Evolutionary conservation across 2,329 filamentous ascomycete species (phyloP), one percentile per base, ranked within the genome.

Genomic region (Fusarium falciforme): DNA sequence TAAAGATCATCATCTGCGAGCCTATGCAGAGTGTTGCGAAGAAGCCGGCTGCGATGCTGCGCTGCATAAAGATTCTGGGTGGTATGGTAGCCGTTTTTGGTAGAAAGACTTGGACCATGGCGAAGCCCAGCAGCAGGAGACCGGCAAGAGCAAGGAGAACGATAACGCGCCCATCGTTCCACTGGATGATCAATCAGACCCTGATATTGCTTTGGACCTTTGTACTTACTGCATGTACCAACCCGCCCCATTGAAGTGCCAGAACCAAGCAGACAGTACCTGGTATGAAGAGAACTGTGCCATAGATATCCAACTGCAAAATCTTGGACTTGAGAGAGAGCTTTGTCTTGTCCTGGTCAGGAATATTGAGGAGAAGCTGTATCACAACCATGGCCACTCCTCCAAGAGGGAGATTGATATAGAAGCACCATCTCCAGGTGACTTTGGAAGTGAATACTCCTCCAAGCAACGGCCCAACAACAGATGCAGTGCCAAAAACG

Each of bases 261-360:
- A 88, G 75, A 1, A 87, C 67, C 4, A 87, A 78, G 66, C 84
- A 87, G 42, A 86, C 77, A 9, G 83, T 82, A 6, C 84, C 85
- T 0, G 89, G 89, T 5, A 91, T 78, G 68, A 92, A 87, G 72
- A 89, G 83, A 4, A 86, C 66, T 17, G 87, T 89, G 22, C 90
- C 89, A 6, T 89, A 76, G 0, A 87, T 85, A 68, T 91, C 89
- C 33, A 90, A 79, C 2, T 86, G 85, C 70, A 82, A 81, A 55
- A 89, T 70, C 61, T 87, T 86, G 54, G 83, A 77, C 70, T 78
- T 79, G 10, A 83, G 44, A 1, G 78, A 71, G 9, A 72, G 78
- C 17, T 80, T 67, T 22, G 42, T 69, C 40, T 68, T 70, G 27
- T 62, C 65, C 49, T 55, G 57, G 2, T 68, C 42, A 10, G 71